Evolutionary conservation across 2,329 filamentous ascomycete genomes (phyloP).

Genomic region (Fusarium incarnatum): DNA sequence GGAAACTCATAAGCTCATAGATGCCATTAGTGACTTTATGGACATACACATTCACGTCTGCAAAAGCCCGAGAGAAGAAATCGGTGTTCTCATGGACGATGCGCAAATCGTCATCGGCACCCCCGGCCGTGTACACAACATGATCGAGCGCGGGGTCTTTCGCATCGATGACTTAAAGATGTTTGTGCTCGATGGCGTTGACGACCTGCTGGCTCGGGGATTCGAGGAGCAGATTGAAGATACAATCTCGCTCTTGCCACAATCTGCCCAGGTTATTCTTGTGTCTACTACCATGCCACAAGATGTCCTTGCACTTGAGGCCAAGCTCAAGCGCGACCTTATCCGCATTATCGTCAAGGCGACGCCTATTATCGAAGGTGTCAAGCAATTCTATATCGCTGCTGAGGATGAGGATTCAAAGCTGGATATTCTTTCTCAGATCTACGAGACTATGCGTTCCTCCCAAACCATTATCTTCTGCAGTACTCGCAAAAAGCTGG

Average conservation of each 20-base stretch:
- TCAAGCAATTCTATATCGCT: constrained; percentile 99
- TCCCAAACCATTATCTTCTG: constrained; percentile 99
- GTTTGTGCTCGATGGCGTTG: constrained; percentile 99
- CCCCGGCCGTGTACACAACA: constrained; percentile 97
- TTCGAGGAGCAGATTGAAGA: constrained; percentile 99
- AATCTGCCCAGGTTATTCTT: constrained; percentile 97
- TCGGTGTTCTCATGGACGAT: constrained; percentile 95
- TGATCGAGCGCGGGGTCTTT: constrained; percentile 97
- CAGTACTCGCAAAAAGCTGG: constrained; percentile 99
- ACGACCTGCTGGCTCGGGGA: constrained; percentile 99
- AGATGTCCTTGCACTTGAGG: constrained; percentile 98
- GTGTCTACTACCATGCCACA: constrained; percentile 98
- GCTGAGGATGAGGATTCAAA: constrained; percentile 99
- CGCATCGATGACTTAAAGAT: constrained; percentile 99
- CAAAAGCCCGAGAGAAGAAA: constrained; percentile 98
- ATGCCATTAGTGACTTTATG: constrained; percentile 99
- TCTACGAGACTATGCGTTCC: constrained; percentile 99
- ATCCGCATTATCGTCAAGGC: constrained; percentile 99
- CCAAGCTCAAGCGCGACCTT: constrained; percentile 99
- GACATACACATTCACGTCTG: constrained; percentile 98
- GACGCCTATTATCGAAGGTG: constrained; percentile 98
- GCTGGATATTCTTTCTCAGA: constrained; percentile 96
- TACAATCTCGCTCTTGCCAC: constrained; percentile 98
- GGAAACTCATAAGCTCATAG: constrained; percentile 99
- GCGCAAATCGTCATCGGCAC: constrained; percentile 98